phyloP scores from a whole-genome alignment of 106 monocot species.

The Dendrobium catenatum region DNA sequence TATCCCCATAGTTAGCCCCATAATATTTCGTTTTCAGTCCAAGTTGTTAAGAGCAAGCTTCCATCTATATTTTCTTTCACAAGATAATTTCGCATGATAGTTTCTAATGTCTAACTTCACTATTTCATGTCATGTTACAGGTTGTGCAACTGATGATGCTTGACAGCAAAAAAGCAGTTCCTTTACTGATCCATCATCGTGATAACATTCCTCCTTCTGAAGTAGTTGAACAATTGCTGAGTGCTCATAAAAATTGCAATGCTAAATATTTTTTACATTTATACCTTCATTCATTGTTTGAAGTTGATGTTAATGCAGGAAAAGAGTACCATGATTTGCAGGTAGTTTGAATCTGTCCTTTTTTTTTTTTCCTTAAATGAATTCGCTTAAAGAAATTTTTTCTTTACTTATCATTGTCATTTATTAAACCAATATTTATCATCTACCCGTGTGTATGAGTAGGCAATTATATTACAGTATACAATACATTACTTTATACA shows the following conservation, averaged over 20 bases:
- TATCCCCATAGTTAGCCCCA: neutral
- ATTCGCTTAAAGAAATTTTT: neutral
- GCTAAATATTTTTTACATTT: constrained; percentile 57
- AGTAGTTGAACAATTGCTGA: constrained; percentile 70
- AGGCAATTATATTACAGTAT: neutral
- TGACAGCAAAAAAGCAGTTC: constrained; percentile 69
- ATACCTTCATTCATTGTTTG: constrained; percentile 85
- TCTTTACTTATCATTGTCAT: neutral
- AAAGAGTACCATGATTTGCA: constrained; percentile 95
- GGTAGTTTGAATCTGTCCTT: constrained; percentile 27
- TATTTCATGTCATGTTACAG: constrained; percentile 29
- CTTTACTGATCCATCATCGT: constrained; percentile 68
- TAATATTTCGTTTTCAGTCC: neutral
- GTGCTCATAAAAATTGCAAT: constrained; percentile 45
- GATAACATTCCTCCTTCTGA: constrained; percentile 63
- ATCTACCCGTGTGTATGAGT: neutral
- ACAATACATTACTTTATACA: neutral
- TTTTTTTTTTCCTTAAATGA: neutral
- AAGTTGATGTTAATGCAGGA: constrained; percentile 66
- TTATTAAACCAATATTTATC: neutral
- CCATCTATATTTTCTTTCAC: neutral
- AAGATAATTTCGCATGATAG: neutral
- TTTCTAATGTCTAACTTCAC: neutral
- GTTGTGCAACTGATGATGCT: constrained; percentile 82
- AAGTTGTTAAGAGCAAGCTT: neutral